Conservation (phyloP, 2,329 filamentous ascomycete species). For the Fusarium hainanense region DNA sequence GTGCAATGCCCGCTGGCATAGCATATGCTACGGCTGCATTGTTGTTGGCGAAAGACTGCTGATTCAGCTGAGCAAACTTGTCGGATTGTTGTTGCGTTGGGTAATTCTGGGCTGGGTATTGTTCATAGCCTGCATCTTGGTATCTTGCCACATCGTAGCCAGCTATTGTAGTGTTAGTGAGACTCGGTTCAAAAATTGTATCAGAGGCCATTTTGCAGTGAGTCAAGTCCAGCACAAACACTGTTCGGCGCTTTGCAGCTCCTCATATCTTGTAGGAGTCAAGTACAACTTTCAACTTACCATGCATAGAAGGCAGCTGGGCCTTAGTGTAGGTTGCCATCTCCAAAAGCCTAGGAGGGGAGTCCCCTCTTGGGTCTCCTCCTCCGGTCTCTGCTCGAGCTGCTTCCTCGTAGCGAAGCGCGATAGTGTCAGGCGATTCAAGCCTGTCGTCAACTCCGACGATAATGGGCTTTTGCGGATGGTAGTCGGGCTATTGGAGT, state of each 20-base stretch:
- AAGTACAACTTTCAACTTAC: constrained; percentile 64
- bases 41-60: constrained; percentile 69
- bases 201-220: background rate
- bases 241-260: constrained; percentile 12
- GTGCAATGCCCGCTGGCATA: constrained; percentile 60
- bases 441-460: constrained; percentile 65
- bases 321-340: constrained; percentile 77
- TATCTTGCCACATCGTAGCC: constrained; percentile 71
- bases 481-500: constrained; percentile 60
- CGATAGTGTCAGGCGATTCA: constrained; percentile 67
- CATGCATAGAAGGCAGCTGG: constrained; percentile 80
- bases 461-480: constrained; percentile 67
- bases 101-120: constrained; percentile 62
- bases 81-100: constrained; percentile 61
- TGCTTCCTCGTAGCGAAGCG: constrained; percentile 67
- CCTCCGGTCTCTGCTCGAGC: constrained; percentile 64
- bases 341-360: constrained; percentile 57
- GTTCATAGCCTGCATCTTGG: constrained; percentile 66
- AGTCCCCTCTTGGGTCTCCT: constrained; percentile 66
- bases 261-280: constrained; percentile 40
- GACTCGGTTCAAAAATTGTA: background rate
- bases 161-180: constrained; percentile 47
- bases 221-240: background rate
- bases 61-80: constrained; percentile 64
- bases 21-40: constrained; percentile 73